A percentile compares a stretch with the other conserved stretches of the same genome.
Conservation (phyloP, 192 early-diverging fungal genomes). For the Umbelopsis sp. region DNA sequence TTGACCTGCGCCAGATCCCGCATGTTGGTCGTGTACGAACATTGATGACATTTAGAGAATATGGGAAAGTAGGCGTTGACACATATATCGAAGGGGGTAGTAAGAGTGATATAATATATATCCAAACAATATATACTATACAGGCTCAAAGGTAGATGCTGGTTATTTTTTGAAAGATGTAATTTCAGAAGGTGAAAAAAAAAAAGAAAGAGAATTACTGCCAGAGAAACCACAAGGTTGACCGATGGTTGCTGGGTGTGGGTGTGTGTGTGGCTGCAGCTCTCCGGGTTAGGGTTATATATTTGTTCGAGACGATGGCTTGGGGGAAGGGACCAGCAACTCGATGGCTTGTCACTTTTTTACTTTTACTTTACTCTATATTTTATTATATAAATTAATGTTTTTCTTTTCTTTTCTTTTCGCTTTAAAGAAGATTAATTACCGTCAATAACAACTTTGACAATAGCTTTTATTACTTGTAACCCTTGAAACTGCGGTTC, state of each 20-base stretch:
- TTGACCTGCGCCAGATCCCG: conserved; percentile 7
- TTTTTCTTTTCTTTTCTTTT: too few species aligned
- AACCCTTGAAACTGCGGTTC: background rate
- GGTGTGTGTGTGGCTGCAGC: too few species aligned
- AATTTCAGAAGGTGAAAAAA: background rate
- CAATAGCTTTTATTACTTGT: too few species aligned
- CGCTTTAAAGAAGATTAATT: too few species aligned
- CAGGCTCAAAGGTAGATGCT: background rate
- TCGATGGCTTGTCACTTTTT: too few species aligned
- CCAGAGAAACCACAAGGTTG: conserved; percentile 1
- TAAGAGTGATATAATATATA: conserved; percentile 9
- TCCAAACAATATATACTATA: conserved; percentile 8
- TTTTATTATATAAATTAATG: background rate
- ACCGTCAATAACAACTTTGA: too few species aligned
- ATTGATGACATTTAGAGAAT: conserved; percentile 15
- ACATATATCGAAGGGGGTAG: background rate
- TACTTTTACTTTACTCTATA: background rate
- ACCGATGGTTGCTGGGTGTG: too few species aligned
- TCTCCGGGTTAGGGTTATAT: too few species aligned
- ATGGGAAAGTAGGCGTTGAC: background rate
- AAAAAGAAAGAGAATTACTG: background rate
- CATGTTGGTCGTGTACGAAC: conserved; percentile 15
- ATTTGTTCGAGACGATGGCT: too few species aligned
- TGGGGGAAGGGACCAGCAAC: too few species aligned
- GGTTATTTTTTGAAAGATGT: background rate